Base-by-base conservation (phyloP, 805 yeast genomes). In the Debaryomyces maramus region DNA sequence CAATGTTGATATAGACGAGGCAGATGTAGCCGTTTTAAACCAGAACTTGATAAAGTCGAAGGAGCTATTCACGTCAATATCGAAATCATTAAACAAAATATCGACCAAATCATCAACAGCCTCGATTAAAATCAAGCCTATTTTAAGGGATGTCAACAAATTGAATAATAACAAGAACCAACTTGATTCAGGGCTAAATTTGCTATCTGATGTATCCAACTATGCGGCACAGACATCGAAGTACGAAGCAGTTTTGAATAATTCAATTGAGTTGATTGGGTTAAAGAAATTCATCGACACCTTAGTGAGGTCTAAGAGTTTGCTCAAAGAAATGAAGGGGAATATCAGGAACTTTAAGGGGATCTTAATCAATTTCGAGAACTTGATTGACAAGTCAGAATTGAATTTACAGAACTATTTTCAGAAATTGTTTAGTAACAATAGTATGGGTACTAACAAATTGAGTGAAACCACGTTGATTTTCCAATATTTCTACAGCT, bases 11-110 rank as follows among this genome's bases (percentile, higher is more conserved):
- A 67, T 81, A 2, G 90, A 85, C 52, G 91, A 84, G 56, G 89
- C 90, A 2, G 96, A 88, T 50, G 81, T 88, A 23, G 82, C 88
- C 2, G 89, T 89, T 4, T 72, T 89, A 22, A 85, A 87, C 38
- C 93, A 85, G 53, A 82, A 85, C 39, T 69, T 90, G 23, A 61
- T 71, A 35, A 75, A 79, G 39, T 77, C 88, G 3, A 74, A 76
- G 28, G 70, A 68, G 14, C 61, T 88, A 29, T 76, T 88, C 7
- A 54, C 60, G 2, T 62, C 74, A 32, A 81, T 89, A 40, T 67
- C 78, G 8, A 61, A 63, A 19, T 80, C 88, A 2, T 67, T 88
- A 30, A 67, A 60, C 21, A 68, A 65, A 35, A 74, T 89, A 39
- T 70, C 81, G 5, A 59, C 58, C 21, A 75, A 73, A 38, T 73